Conservation (phyloP, 306 rosid genomes). For the Inga laurina region DNA sequence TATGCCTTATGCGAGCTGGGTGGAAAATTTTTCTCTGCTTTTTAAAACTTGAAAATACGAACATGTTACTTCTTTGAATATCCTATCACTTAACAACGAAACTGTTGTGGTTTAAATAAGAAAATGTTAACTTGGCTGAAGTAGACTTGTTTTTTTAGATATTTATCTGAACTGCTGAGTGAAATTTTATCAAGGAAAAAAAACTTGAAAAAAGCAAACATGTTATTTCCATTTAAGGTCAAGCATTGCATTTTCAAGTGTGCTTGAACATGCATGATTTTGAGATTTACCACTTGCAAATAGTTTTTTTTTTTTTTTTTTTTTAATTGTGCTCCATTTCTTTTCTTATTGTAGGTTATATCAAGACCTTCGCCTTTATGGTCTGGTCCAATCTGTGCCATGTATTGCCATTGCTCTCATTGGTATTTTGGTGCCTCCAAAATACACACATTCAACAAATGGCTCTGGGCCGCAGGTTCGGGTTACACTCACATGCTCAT, state of each 20-base stretch:
- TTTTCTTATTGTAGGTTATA: conserved; percentile 52
- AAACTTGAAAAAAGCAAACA: background rate
- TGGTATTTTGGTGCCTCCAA: conserved; percentile 87
- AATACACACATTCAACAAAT: conserved; percentile 87
- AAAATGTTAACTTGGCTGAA: background rate
- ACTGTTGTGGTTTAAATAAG: background rate
- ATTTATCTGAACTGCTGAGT: background rate
- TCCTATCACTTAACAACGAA: background rate
- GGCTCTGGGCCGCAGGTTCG: conserved; percentile 98
- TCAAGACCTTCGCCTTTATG: conserved; percentile 93
- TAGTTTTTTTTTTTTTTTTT: conserved; percentile 23
- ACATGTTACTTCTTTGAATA: background rate
- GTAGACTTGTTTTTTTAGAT: background rate
- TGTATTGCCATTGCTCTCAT: conserved; percentile 82
- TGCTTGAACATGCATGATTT: conserved; percentile 3
- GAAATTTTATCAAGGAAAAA: background rate
- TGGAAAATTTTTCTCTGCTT: background rate
- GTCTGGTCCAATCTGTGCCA: conserved; percentile 73
- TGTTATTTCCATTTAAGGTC: background rate
- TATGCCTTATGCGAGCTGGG: background rate
- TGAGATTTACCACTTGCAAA: conserved; percentile 21
- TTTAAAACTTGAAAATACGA: background rate
- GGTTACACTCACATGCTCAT: background rate
- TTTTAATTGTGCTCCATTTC: conserved; percentile 1
- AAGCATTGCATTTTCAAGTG: background rate